Conservation (phyloP, 73 alveolate species). For the Blepharisma japonicum region DNA sequence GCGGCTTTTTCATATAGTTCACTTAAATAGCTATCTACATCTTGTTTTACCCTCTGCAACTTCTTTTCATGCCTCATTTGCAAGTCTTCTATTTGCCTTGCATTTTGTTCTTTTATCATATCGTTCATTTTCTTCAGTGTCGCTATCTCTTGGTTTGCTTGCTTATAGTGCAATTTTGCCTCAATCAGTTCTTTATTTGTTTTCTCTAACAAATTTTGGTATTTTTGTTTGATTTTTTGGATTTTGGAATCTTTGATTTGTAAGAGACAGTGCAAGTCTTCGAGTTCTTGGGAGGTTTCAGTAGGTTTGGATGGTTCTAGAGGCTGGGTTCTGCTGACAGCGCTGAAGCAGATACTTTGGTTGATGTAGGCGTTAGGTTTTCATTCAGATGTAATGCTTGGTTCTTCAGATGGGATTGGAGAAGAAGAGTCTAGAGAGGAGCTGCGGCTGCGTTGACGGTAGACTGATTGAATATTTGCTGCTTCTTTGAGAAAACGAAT, state of each 20-base stretch:
- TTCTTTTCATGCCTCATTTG: conserved; percentile 12
- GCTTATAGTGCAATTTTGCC: background rate
- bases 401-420: conserved; percentile 7
- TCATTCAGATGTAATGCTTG: conserved; percentile 4
- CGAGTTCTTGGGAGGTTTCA: background rate
- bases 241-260: background rate
- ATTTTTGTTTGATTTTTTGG: background rate
- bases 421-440: conserved; percentile 4
- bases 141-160: background rate
- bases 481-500: background rate
- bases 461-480: background rate
- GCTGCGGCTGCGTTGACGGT: conserved; percentile 6
- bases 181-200: background rate
- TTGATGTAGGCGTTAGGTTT: conserved; percentile 17
- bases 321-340: background rate
- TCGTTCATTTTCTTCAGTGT: background rate
- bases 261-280: background rate
- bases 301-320: background rate
- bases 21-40: background rate
- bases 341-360: conserved; percentile 22
- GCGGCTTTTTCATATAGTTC: background rate
- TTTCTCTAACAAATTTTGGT: background rate
- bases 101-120: background rate
- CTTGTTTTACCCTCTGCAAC: background rate
- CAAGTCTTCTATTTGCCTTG: background rate